These are phyloP conservation scores for Acanthamoeba sp. DNA, from an alignment of 208 protist species.

Conservation along the genomic window DNA sequence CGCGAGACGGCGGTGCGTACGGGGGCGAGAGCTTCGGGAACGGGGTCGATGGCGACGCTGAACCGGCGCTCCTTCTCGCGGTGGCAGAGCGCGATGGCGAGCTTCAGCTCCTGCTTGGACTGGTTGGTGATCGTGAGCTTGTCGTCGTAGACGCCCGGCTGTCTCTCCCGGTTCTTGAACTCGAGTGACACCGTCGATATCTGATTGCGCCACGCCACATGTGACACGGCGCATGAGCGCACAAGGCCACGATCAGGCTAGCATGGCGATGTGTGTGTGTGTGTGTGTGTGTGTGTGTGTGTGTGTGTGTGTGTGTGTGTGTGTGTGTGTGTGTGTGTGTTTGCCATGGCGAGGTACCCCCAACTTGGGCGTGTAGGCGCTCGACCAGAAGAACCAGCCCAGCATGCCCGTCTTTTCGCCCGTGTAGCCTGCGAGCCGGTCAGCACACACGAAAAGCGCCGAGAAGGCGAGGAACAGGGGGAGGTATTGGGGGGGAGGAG, in stretches of 20 bases:
- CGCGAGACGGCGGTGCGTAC: neutral
- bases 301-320: neutral
- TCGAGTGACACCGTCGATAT: slow-evolving; percentile 3
- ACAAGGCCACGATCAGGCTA: neutral
- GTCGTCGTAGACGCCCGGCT: slow-evolving; percentile 38
- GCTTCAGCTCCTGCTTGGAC: slow-evolving; percentile 23
- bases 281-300: neutral
- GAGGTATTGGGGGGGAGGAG: too few species aligned
- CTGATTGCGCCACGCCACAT: neutral
- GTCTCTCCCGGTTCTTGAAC: slow-evolving; percentile 25
- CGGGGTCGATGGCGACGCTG: neutral
- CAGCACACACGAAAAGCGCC: neutral
- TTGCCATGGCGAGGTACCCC: neutral
- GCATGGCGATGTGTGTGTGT: neutral
- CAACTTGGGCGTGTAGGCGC: slow-evolving; percentile 23
- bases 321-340: neutral
- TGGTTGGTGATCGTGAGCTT: slow-evolving; percentile 33
- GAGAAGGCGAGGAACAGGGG: neutral
- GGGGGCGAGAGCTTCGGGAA: neutral
- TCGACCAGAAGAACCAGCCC: slow-evolving; percentile 55
- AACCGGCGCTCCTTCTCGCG: neutral
- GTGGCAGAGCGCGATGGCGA: slow-evolving; percentile 1
- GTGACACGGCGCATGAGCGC: too few species aligned
- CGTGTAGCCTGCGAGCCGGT: neutral
- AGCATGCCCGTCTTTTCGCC: slow-evolving; percentile 29